Conservation (phyloP, 257 asterid genomes). For the Nicotiana knightiana region DNA sequence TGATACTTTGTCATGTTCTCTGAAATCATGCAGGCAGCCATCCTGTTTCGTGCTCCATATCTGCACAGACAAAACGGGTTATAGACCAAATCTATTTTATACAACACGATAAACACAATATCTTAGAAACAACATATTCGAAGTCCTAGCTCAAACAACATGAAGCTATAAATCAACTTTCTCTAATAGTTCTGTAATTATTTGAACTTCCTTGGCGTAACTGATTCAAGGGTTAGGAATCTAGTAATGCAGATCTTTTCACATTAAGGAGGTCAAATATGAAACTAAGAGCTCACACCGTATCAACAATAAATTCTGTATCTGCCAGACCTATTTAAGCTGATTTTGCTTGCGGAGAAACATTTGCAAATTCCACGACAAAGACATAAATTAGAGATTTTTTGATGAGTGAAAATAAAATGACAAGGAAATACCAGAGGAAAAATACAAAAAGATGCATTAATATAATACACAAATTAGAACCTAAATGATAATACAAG, state of each 20-base stretch:
- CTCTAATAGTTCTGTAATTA: not conserved
- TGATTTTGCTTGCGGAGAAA: not conserved
- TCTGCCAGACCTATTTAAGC: not conserved
- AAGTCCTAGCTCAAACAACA: not conserved
- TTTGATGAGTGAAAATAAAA: not conserved
- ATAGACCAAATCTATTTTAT: not conserved
- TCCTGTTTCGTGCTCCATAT: constrained; percentile 87
- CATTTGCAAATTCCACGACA: not conserved
- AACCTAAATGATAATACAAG: not conserved
- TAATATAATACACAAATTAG: not conserved
- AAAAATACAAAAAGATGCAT: not conserved
- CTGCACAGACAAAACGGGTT: constrained; percentile 35
- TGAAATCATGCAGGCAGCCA: constrained; percentile 61
- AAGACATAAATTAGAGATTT: not conserved
- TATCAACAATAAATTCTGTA: not conserved
- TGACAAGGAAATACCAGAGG: not conserved
- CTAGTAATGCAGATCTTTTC: not conserved
- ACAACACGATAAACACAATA: not conserved
- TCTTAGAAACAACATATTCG: not conserved
- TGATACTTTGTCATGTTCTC: constrained; percentile 66
- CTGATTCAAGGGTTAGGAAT: not conserved
- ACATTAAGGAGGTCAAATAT: not conserved
- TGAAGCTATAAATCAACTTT: not conserved
- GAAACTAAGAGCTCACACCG: not conserved
- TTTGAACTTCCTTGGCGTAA: not conserved